phyloP scores from a whole-genome alignment of 2,329 filamentous ascomycete species.

The Diplodia sapinea region DNA sequence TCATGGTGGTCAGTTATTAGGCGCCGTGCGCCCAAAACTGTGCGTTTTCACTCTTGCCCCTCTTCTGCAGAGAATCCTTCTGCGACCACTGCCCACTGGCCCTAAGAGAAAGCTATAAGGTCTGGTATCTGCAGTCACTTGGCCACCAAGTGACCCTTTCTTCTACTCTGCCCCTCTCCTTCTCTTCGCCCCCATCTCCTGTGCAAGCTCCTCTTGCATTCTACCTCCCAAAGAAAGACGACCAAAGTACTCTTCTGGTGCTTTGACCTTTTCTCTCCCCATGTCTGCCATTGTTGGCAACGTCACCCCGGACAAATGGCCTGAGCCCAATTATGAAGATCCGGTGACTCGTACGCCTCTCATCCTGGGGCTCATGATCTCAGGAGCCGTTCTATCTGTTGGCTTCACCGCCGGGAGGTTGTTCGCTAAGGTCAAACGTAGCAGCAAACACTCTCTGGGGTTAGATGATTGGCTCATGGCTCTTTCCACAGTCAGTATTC shows the following conservation, averaged over 20 bases:
- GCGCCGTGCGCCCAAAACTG: background rate
- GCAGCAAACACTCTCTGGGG: slow-evolving; percentile 38
- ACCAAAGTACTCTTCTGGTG: slow-evolving; percentile 7
- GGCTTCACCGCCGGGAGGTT: slow-evolving; percentile 28
- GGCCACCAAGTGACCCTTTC: slow-evolving; percentile 18
- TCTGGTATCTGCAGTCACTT: slow-evolving; percentile 17
- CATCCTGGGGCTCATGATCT: slow-evolving; percentile 38
- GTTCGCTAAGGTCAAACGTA: slow-evolving; percentile 38
- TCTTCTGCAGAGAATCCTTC: background rate
- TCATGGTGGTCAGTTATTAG: slow-evolving; percentile 6
- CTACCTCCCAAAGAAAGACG: slow-evolving; percentile 15
- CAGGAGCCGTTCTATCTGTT: slow-evolving; percentile 34
- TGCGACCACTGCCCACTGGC: background rate
- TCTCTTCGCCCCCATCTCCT: background rate
- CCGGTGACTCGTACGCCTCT: slow-evolving; percentile 38
- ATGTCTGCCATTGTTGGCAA: slow-evolving; percentile 29
- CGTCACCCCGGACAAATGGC: slow-evolving; percentile 34
- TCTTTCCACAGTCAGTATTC: slow-evolving; percentile 36
- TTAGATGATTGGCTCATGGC: slow-evolving; percentile 41
- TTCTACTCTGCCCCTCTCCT: background rate
- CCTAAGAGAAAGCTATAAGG: slow-evolving; percentile 1
- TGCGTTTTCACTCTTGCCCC: background rate
- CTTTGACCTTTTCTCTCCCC: slow-evolving; percentile 11
- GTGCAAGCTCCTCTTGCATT: background rate
- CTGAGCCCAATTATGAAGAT: slow-evolving; percentile 41